These are phyloP conservation scores for Vinca minor DNA, from an alignment of 257 asterid genomes.

Conservation along the genomic window DNA sequence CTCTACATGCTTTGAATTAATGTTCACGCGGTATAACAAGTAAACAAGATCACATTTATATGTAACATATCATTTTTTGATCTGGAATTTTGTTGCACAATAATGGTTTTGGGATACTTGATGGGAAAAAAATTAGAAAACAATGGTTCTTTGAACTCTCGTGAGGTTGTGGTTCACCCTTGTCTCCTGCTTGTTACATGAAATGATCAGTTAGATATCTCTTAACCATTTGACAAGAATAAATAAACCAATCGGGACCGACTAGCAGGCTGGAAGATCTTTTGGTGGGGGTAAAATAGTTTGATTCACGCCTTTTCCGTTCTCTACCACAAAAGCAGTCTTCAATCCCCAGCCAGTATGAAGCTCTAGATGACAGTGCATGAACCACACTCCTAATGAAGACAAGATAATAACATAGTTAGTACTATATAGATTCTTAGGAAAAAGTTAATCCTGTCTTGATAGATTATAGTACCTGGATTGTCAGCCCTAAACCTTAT, in stretches of 20 bases:
- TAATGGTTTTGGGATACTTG: conserved; percentile 8
- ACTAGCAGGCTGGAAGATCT: conserved; percentile 69
- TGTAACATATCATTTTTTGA: neutral
- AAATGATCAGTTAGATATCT: neutral
- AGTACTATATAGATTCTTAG: neutral
- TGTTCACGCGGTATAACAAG: too few relatives aligned
- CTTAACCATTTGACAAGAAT: neutral
- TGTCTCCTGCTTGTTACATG: too few relatives aligned
- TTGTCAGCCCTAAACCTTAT: conserved; percentile 24
- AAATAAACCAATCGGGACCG: neutral
- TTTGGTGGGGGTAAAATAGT: conserved; percentile 69
- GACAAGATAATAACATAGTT: neutral
- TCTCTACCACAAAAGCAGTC: conserved; percentile 80
- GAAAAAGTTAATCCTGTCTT: neutral
- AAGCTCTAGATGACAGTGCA: conserved; percentile 91
- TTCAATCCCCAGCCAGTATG: conserved; percentile 92
- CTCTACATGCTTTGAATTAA: too few relatives aligned
- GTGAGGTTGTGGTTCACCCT: too few relatives aligned
- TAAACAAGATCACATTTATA: neutral
- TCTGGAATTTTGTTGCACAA: conserved; percentile 6
- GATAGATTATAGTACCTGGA: conserved; percentile 9
- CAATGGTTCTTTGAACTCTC: too few relatives aligned
- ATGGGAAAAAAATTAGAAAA: neutral
- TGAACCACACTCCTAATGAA: conserved; percentile 29
- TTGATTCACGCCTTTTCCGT: conserved; percentile 60